A percentile compares a stretch with the other conserved stretches of the same genome.
phyloP scores from a whole-genome alignment of 225 moss, liverwort and hornwort genomes.

The Sphagnum tenellum region DNA sequence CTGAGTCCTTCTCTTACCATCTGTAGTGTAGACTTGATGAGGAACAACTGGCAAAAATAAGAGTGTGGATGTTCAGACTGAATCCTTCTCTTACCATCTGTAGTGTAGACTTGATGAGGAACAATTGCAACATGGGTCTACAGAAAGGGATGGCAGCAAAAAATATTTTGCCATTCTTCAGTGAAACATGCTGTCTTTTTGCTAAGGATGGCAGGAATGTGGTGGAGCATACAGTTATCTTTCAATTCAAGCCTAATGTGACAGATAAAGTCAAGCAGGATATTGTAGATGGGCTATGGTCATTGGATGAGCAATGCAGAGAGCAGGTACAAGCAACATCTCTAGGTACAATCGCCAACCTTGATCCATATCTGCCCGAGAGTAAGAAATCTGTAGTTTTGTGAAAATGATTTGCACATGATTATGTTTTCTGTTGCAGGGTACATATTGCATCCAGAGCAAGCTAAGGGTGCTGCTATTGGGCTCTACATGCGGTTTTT shows the following conservation, averaged over 20 bases:
- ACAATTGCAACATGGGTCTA: too few species aligned
- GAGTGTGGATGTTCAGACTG: too few species aligned
- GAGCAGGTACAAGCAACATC: slow-evolving; percentile 36
- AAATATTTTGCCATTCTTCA: too few species aligned
- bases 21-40: too few species aligned
- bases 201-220: slow-evolving; percentile 22
- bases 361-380: not conserved
- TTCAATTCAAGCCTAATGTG: slow-evolving; percentile 17
- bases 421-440: slow-evolving; percentile 14
- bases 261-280: slow-evolving; percentile 15
- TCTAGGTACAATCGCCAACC: slow-evolving; percentile 7
- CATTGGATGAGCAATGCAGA: slow-evolving; percentile 12
- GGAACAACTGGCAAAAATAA: too few species aligned
- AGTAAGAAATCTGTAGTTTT: not conserved
- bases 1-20: too few species aligned
- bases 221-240: slow-evolving; percentile 35
- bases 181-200: too few species aligned
- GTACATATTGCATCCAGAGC: slow-evolving; percentile 10
- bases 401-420: not conserved
- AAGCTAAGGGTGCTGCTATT: slow-evolving; percentile 8
- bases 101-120: too few species aligned
- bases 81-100: too few species aligned
- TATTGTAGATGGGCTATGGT: slow-evolving; percentile 17
- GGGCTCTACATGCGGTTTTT: slow-evolving; percentile 35
- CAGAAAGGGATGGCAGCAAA: too few species aligned